Percentiles rank a stretch among this genome's conserved stretches.
These are phyloP conservation scores for Streptanthus diversifolius DNA, from an alignment of 345 rosid species.

Conservation along the genomic window DNA sequence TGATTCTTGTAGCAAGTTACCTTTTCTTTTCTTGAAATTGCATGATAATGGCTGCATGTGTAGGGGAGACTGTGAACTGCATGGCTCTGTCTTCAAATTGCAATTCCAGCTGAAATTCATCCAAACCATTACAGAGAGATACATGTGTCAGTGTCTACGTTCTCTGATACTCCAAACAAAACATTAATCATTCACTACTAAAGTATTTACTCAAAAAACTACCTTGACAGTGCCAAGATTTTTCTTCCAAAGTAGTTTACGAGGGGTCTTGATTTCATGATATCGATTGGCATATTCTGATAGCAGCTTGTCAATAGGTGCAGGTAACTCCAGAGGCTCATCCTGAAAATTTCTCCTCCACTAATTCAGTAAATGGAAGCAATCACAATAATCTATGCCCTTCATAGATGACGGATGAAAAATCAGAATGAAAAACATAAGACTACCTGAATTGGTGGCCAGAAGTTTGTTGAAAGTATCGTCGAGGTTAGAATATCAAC, in stretches of 20 bases:
- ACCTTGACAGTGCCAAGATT: conserved; percentile 96
- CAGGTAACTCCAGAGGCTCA: conserved; percentile 72
- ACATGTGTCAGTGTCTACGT: background rate
- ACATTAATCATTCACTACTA: background rate
- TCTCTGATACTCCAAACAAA: background rate
- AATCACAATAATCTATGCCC: background rate
- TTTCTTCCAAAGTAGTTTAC: conserved; percentile 94
- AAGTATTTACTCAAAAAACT: background rate
- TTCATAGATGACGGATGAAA: background rate
- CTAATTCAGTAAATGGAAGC: background rate
- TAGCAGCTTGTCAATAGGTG: conserved; percentile 65
- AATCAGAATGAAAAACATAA: background rate
- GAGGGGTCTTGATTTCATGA: conserved; percentile 89
- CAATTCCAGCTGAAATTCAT: conserved; percentile 70
- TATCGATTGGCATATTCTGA: conserved; percentile 75
- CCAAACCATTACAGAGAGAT: conserved; percentile 11
- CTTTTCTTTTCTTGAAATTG: conserved; percentile 88
- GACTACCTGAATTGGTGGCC: conserved; percentile 94
- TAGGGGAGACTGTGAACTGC: conserved; percentile 77
- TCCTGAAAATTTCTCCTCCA: conserved; percentile 51
- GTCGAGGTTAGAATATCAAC: conserved; percentile 70
- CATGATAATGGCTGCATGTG: conserved; percentile 90
- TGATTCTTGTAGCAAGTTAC: conserved; percentile 31
- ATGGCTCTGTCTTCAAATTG: conserved; percentile 80
- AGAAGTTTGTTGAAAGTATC: conserved; percentile 86